Conservation (phyloP, 2,329 filamentous ascomycete species). For the Aspergillus fischeri region DNA sequence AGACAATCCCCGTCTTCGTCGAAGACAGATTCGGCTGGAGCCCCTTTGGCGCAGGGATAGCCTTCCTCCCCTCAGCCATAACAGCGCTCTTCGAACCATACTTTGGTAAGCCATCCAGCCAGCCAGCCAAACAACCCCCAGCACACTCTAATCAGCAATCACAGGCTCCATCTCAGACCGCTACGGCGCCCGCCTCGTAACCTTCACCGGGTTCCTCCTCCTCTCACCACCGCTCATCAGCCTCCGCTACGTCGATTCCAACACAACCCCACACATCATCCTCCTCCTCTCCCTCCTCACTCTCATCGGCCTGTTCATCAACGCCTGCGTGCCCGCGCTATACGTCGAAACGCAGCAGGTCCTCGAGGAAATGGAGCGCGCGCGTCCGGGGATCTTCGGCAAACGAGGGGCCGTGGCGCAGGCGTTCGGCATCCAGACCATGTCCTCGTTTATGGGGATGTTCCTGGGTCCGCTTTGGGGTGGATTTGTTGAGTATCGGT, state of each 20-base stretch:
- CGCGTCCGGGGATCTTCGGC: slow-evolving; percentile 64
- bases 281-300: slow-evolving; percentile 61
- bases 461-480: slow-evolving; percentile 57
- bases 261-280: slow-evolving; percentile 58
- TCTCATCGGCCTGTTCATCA: slow-evolving; percentile 56
- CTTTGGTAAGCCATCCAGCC: slow-evolving; percentile 33
- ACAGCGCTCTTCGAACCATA: slow-evolving; percentile 60
- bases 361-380: slow-evolving; percentile 54
- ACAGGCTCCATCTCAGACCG: slow-evolving; percentile 50
- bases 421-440: slow-evolving; percentile 61
- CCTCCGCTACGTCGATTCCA: slow-evolving; percentile 58
- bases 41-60: slow-evolving; percentile 53
- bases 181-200: slow-evolving; percentile 60
- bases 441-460: slow-evolving; percentile 58
- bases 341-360: slow-evolving; percentile 66
- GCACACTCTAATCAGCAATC: slow-evolving; percentile 2
- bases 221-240: slow-evolving; percentile 60
- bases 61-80: slow-evolving; percentile 57
- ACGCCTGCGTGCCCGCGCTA: slow-evolving; percentile 58
- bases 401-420: slow-evolving; percentile 54
- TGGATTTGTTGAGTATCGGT: slow-evolving; percentile 39
- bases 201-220: slow-evolving; percentile 52
- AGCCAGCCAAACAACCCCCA: not conserved
- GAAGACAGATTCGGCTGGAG: slow-evolving; percentile 52
- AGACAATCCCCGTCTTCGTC: slow-evolving; percentile 52